Evolutionary conservation across 73 alveolate genomes (phyloP), one percentile per base, ranked within the genome.

Genomic region (Paramecium pentaurelia): DNA sequence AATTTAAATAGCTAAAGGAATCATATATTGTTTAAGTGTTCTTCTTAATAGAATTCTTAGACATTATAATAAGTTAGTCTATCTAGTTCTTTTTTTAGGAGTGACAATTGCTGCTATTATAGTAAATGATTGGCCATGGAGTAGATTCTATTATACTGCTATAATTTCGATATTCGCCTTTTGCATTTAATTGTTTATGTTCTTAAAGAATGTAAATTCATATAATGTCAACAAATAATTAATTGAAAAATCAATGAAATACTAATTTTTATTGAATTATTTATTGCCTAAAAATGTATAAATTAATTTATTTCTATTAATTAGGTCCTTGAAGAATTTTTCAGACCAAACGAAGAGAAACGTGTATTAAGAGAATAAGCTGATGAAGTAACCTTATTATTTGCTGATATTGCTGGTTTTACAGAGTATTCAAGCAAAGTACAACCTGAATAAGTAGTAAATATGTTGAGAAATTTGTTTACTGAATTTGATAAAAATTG

Each of bases 401-500:
- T 95, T 84, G 98, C 99, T 51, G 99, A 98, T 94, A 96, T 96
- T 8, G 98, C 96, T 4, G 92, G 96, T 9, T 96, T 95, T 38
- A 96, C 99, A 4, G 95, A 95, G 58, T 96, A 94, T 71, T 96
- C 98, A 14, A 94, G 97, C 37, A 34, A 88, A 42, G 97, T 94
- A 60, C 88, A 97, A 49, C 99, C 99, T 6, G 96, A 94, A 58
- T 98, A 97, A 83, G 99, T 98, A 0, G 99, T 98, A 12, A 93
- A 95, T 73, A 86, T 98, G 96, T 93, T 98, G 18, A 93, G 97
- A 92, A 97, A 96, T 86, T 93, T 98, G 75, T 98, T 98, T 88
- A 93, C 97, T 73, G 94, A 97, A 87, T 97, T 98, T 92, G 99
- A 98, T 90, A 96, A 96, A 93, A 97, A 97, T 58, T 95, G 99